Base-by-base conservation (phyloP, 176 grass and related monocot genomes). In the Alopecurus myosuroides region DNA sequence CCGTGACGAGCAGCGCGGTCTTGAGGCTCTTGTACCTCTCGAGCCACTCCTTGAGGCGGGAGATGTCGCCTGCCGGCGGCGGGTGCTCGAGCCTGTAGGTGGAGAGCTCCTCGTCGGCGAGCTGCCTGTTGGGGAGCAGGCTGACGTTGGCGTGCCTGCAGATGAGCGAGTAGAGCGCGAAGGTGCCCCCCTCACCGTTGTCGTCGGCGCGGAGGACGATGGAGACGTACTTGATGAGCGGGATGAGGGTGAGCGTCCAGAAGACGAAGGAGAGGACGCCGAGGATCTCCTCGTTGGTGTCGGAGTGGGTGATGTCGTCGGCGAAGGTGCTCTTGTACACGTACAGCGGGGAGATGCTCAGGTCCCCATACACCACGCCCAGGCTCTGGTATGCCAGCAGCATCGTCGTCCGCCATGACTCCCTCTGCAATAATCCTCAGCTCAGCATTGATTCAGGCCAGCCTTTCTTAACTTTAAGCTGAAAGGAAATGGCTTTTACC, bases 271-370 rank as follows among this genome's bases (percentile, higher is more conserved):
- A 99, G 69, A 99, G 97, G 5, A 87, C 94, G 66, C 97, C 97
- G 71, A 79, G 95, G 80, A 94, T 95, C 81, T 99, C 97, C 67
- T 99, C 91, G 86, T 99, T 99, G 74, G 74, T 84, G 49, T 99
- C 90, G 58, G 97, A 96, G 85, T 99, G 97, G 14, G 55, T 91
- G 86, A 99, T 96, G 89, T 99, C 97, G 84, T 98, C 93, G 3
- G 97, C 97, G 86, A 99, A 99, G 82, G 97, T 99, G 87, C 97
- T 99, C 81, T 96, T 99, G 89, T 94, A 99, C 19, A 99, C 97
- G 83, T 99, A 99, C 18, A 99, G 81, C 10, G 97, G 97, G 9
- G 97, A 94, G 72, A 99, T 99, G 87, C 97, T 92, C 17, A 99
- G 87, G 81, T 99, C 97, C 11, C 97, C 97, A 60, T 99, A 99